Evolutionary conservation across 1,284 basidiomycete genomes (phyloP), one percentile per base, ranked within the genome.

Genomic region (Melampsora americana): DNA sequence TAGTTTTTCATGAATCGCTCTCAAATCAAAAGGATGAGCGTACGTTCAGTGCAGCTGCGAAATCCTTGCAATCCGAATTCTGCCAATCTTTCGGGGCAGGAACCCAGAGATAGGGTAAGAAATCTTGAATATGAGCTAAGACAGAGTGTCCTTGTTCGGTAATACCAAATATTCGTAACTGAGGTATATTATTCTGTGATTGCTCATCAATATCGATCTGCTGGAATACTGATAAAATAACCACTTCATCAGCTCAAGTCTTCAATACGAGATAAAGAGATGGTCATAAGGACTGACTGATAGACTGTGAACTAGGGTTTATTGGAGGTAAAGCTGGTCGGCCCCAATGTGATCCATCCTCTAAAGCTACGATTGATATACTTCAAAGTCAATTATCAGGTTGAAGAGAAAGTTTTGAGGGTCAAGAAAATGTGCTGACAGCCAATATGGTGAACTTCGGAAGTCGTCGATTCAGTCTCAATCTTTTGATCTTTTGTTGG

Each of bases 21-120:
- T 18, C 60, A 50, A 59, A 39, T 28, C 35, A 70, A 20, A 0
- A 26, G 50, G 23, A 12, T 60, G 14, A 18, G 83, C 90, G 81
- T 66, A 93, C 93, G 82, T 95, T 95, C 60, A 97, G 82, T 74
- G 90, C 86, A n/a, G 86, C 85, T 53, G 84, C 84, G 79, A 97
- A 89, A 0, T 89, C 82, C 1, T 84, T 84, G 0, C 90, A 82
- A 79, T 96, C 92, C 14, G 87, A 85, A 44, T 87, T 84, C 30
- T 86, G 84, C 79, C 95, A 93, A 0, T 92, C 93, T 44, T 90
- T 88, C 30, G 94, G 95, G 26, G 89, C 88, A 1, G 92, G 86
- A 50, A 97, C 84, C 81, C 92, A 97, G 82, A 97, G 95, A 83
- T 97, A 97, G 0, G 95, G 94, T 68, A 89, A 83, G 81, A 95